These are phyloP conservation scores for Melanomma pulvis-pyrius DNA, from an alignment of 495 filamentous ascomycete genomes.

Conservation along the genomic window DNA sequence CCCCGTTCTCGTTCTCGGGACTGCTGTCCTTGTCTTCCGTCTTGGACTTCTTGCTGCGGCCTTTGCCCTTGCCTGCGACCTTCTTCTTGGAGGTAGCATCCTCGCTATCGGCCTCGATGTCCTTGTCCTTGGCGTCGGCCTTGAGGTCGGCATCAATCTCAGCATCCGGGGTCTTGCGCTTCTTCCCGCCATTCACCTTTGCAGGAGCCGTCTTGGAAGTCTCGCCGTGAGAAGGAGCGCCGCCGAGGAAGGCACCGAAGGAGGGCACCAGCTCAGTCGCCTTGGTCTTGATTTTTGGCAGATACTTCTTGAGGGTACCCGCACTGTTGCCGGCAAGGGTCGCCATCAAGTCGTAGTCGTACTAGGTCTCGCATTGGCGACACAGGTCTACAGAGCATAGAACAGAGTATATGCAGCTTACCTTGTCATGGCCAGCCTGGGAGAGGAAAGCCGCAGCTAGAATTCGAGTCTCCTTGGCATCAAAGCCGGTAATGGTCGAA, in stretches of 20 bases:
- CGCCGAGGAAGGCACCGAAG: constrained; percentile 18
- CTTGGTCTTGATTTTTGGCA: constrained; percentile 23
- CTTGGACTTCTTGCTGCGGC: constrained; percentile 4
- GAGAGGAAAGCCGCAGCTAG: constrained; percentile 26
- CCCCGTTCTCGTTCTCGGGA: not conserved
- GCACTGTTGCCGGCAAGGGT: constrained; percentile 25
- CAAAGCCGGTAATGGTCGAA: constrained; percentile 16
- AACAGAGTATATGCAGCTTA: not conserved
- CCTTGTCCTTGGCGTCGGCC: not conserved
- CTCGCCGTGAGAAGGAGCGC: not conserved
- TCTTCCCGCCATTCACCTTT: constrained; percentile 8
- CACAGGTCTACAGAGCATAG: too few relatives aligned
- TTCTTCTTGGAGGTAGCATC: not conserved
- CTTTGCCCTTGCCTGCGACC: constrained; percentile 1
- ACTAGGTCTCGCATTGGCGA: constrained; percentile 6
- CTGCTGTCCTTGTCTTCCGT: not conserved
- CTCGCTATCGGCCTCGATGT: not conserved
- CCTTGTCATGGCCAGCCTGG: constrained; percentile 21
- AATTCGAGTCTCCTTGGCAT: constrained; percentile 14
- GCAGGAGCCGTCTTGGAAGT: constrained; percentile 1
- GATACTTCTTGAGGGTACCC: constrained; percentile 30
- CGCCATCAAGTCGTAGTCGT: constrained; percentile 30
- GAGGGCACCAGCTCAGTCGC: constrained; percentile 8
- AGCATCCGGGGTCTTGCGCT: constrained; percentile 2
- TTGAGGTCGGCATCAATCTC: not conserved